Percentiles rank a stretch among this genome's conserved stretches.
Conservation (phyloP, 345 rosid species). For the Sonneratia alba region DNA sequence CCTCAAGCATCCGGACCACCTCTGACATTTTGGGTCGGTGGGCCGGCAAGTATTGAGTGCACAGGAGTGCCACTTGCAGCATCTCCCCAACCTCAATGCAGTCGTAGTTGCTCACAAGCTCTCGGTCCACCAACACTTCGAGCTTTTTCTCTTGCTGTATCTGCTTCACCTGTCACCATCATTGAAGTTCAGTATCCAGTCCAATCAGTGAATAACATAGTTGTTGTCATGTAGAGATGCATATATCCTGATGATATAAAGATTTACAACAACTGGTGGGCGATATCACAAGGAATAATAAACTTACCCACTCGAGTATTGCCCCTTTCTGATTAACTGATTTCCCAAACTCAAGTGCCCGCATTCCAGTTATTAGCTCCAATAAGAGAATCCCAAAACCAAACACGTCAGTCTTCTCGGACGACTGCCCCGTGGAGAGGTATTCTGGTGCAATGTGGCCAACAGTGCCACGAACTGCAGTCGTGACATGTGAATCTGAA, state of each 20-base stretch:
- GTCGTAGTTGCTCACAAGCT: constrained; percentile 61
- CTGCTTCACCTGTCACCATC: constrained; percentile 50
- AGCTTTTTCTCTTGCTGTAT: constrained; percentile 74
- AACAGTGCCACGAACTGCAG: constrained; percentile 91
- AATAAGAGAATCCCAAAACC: constrained; percentile 90
- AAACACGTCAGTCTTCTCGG: constrained; percentile 92
- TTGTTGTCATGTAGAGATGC: no score
- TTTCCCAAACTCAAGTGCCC: constrained; percentile 90
- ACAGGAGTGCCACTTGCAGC: constrained; percentile 76
- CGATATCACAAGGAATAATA: constrained; percentile 3
- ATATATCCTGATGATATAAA: background rate
- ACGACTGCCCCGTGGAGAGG: constrained; percentile 96
- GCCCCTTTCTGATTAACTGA: constrained; percentile 80
- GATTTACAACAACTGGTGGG: background rate
- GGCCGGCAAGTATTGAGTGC: constrained; percentile 79
- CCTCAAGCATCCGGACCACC: constrained; percentile 92
- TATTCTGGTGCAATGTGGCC: constrained; percentile 96
- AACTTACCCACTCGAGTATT: constrained; percentile 80
- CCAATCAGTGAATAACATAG: no score
- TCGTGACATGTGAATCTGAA: constrained; percentile 85
- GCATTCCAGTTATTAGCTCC: constrained; percentile 90
- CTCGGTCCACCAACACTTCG: constrained; percentile 66
- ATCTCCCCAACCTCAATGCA: constrained; percentile 75
- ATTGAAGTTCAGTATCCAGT: background rate
- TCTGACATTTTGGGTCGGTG: constrained; percentile 91